Conservation (phyloP, 169 alveolate genomes). For the Plasmodium chabaudi region DNA sequence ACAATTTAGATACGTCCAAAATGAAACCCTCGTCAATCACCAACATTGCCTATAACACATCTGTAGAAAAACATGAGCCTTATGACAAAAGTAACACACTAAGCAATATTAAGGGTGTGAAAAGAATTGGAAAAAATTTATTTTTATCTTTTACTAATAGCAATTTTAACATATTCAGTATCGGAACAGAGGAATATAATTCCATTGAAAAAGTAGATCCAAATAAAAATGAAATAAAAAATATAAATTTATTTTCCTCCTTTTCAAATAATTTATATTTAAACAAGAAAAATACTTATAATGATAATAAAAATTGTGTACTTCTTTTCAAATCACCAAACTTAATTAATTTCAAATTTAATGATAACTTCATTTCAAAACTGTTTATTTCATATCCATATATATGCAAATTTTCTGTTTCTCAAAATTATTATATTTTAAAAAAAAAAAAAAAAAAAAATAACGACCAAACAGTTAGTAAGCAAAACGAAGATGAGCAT, state of each 20-base stretch:
- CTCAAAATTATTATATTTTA: constrained; percentile 30
- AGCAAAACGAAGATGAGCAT: neutral
- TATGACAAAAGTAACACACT: neutral
- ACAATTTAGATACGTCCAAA: constrained; percentile 1
- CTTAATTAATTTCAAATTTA: constrained; percentile 5
- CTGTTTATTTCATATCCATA: constrained; percentile 21
- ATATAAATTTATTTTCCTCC: neutral
- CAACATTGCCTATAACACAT: neutral
- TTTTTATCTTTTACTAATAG: constrained; percentile 20
- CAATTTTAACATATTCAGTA: constrained; percentile 6
- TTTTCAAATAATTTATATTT: constrained; percentile 3
- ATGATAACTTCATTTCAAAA: constrained; percentile 21
- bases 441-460: constrained; percentile 7
- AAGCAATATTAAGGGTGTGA: constrained; percentile 1
- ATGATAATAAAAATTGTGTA: neutral
- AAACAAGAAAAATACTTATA: neutral
- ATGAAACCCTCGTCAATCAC: neutral
- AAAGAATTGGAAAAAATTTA: constrained; percentile 22
- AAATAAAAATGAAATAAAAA: neutral
- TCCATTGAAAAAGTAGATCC: neutral
- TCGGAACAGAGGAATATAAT: constrained; percentile 2
- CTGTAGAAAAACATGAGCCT: neutral
- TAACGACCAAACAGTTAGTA: neutral
- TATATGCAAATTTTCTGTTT: constrained; percentile 16
- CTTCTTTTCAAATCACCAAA: neutral